Conservation (phyloP, 2,329 filamentous ascomycete species). For the Cryphonectria parasitica region DNA sequence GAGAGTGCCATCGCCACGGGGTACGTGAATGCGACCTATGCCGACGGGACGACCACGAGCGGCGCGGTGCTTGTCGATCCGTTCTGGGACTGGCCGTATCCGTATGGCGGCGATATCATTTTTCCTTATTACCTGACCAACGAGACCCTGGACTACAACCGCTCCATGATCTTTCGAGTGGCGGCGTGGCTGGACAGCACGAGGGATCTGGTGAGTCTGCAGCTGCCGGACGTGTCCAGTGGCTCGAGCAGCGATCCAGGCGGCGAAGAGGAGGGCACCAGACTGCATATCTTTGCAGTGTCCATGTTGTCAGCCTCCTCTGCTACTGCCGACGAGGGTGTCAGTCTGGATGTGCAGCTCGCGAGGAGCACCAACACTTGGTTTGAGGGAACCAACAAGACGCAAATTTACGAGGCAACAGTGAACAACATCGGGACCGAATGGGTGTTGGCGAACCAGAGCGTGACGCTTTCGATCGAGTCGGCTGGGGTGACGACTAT, state of each 20-base stretch:
- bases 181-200: conserved; percentile 30
- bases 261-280: conserved; percentile 15
- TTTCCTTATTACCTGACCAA: conserved; percentile 32
- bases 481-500: conserved; percentile 23
- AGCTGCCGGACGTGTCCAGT: conserved; percentile 25
- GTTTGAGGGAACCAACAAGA: conserved; percentile 28
- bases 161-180: conserved; percentile 31
- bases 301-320: conserved; percentile 18
- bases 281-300: conserved; percentile 27
- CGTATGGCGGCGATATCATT: conserved; percentile 31
- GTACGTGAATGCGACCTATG: conserved; percentile 30
- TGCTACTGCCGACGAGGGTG: not conserved
- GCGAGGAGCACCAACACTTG: conserved; percentile 27
- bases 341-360: conserved; percentile 18
- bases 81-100: conserved; percentile 31
- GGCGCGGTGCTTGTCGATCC: conserved; percentile 28
- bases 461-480: conserved; percentile 24
- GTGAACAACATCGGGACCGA: conserved; percentile 25
- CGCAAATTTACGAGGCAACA: conserved; percentile 26
- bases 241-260: conserved; percentile 18
- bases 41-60: conserved; percentile 23
- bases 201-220: conserved; percentile 28
- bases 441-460: conserved; percentile 27
- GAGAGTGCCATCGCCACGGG: conserved; percentile 30
- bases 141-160: conserved; percentile 29